Evolutionary conservation across 805 yeast genomes (phyloP).

Genomic region (Metschnikowia peoriensis): DNA sequence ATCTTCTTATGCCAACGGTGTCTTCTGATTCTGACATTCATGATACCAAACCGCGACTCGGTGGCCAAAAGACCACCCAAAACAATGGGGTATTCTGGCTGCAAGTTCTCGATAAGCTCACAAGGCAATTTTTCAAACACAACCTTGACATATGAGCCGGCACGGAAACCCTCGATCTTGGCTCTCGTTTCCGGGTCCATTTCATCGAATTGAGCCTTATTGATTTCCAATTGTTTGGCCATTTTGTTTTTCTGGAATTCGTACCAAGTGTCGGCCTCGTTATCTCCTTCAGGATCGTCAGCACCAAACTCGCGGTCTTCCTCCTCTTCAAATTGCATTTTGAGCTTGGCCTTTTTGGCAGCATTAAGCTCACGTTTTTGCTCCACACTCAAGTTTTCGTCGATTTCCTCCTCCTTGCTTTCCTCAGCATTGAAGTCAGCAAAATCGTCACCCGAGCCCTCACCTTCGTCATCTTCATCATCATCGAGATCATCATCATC

Average conservation of each 20-base stretch:
- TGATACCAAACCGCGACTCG: slow-evolving; percentile 88
- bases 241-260: slow-evolving; percentile 95
- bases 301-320: slow-evolving; percentile 64
- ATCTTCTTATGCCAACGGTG: slow-evolving; percentile 99
- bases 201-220: slow-evolving; percentile 70
- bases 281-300: slow-evolving; percentile 69
- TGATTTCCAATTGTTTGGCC: slow-evolving; percentile 93
- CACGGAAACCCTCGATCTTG: slow-evolving; percentile 84
- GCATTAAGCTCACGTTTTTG: slow-evolving; percentile 81
- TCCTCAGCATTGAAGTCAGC: slow-evolving; percentile 55
- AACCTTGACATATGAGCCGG: slow-evolving; percentile 91
- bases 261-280: slow-evolving; percentile 94
- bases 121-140: slow-evolving; percentile 83
- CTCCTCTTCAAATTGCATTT: slow-evolving; percentile 86
- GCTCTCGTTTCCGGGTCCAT: slow-evolving; percentile 77
- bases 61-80: slow-evolving; percentile 90
- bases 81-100: slow-evolving; percentile 80
- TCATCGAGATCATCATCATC: slow-evolving; percentile 26
- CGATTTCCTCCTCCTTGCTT: slow-evolving; percentile 44
- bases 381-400: slow-evolving; percentile 53
- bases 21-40: slow-evolving; percentile 91
- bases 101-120: slow-evolving; percentile 84
- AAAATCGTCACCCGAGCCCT: slow-evolving; percentile 35
- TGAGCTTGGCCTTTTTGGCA: slow-evolving; percentile 81
- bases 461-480: slow-evolving; percentile 4